Percentiles rank a stretch among this genome's conserved stretches.
Conservation (phyloP, 495 filamentous ascomycete species). For the Podospora fimiseda region DNA sequence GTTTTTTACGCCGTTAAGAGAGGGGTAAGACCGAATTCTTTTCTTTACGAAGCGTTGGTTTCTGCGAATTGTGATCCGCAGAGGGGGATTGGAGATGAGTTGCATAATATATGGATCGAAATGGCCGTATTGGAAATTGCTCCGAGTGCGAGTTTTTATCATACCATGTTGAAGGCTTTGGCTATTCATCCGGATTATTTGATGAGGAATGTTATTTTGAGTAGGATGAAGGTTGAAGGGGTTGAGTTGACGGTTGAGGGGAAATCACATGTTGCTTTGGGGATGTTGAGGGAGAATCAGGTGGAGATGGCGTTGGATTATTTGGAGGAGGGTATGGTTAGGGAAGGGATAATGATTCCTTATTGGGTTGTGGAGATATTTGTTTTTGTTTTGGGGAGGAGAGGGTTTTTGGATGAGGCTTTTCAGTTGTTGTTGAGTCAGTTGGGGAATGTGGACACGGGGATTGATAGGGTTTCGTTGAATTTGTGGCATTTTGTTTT, state of each 20-base stretch:
- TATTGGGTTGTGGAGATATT: slow-evolving; percentile 71
- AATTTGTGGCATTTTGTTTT: slow-evolving; percentile 64
- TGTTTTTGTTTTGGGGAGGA: slow-evolving; percentile 60
- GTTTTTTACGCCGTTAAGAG: slow-evolving; percentile 56
- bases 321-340: slow-evolving; percentile 59
- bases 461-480: slow-evolving; percentile 35
- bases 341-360: slow-evolving; percentile 48
- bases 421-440: slow-evolving; percentile 55
- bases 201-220: slow-evolving; percentile 62
- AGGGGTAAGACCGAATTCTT: slow-evolving; percentile 54
- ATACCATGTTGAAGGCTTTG: slow-evolving; percentile 65
- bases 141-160: slow-evolving; percentile 59
- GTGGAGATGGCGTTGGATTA: slow-evolving; percentile 75
- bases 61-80: slow-evolving; percentile 58
- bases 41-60: slow-evolving; percentile 69
- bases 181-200: slow-evolving; percentile 83
- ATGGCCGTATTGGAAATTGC: slow-evolving; percentile 57
- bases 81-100: slow-evolving; percentile 56
- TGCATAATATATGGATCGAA: slow-evolving; percentile 57
- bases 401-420: slow-evolving; percentile 70
- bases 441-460: slow-evolving; percentile 36
- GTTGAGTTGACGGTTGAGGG: slow-evolving; percentile 57
- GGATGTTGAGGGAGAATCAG: slow-evolving; percentile 71
- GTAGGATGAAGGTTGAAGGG: slow-evolving; percentile 65
- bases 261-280: slow-evolving; percentile 61